A percentile compares a stretch with the other conserved stretches of the same genome.
Evolutionary conservation across 371 early-diverging fungal genomes (phyloP).

Genomic region (Nematocida ironsii): DNA sequence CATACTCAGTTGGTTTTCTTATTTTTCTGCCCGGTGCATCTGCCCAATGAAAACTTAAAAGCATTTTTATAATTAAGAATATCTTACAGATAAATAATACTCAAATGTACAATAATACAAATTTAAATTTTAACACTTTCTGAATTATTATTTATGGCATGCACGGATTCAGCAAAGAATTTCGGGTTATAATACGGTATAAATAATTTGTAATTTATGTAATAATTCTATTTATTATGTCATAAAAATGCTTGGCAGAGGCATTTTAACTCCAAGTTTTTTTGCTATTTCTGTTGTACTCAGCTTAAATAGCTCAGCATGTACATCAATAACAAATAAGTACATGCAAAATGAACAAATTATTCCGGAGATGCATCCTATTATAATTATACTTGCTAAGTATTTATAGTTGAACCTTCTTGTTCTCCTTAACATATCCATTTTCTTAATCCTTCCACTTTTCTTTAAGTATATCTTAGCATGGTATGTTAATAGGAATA

Average conservation of each 20-base stretch:
- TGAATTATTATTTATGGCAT: no score
- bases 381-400: neutral
- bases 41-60: constrained; percentile 9
- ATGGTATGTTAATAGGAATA: neutral
- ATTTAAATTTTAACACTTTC: no score
- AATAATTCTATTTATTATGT: no score
- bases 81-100: no score
- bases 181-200: no score
- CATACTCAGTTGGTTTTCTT: neutral
- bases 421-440: neutral
- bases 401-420: neutral
- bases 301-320: neutral
- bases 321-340: neutral
- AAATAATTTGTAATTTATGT: no score
- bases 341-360: neutral
- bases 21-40: neutral
- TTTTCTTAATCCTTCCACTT: neutral
- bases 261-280: neutral
- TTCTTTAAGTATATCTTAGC: neutral
- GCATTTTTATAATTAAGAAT: constrained; percentile 16
- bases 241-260: no score
- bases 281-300: neutral
- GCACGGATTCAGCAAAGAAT: no score
- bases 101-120: no score
- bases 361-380: neutral